Evolutionary conservation across 768 basidiomycete species (phyloP).

Genomic region (Gymnopilus junonius): DNA sequence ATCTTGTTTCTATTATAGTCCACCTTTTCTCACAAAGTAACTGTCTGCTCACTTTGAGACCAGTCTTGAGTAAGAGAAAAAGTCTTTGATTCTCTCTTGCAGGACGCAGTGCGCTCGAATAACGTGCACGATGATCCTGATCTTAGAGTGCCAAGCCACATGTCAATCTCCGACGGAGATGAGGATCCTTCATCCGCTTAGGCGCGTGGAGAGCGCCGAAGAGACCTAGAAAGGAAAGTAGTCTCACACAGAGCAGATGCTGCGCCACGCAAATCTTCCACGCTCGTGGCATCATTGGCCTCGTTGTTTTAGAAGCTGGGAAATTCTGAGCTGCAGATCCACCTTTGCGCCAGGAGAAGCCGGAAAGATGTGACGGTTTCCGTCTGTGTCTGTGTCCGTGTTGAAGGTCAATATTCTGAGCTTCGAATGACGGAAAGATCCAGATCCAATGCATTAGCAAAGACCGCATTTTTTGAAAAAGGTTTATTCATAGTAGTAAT

Average conservation of each 20-base stretch:
- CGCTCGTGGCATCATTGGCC: background rate
- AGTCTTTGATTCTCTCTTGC: background rate
- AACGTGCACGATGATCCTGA: background rate
- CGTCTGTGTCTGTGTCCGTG: too few species aligned
- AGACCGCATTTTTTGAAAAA: too few species aligned
- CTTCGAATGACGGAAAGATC: too few species aligned
- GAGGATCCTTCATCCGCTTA: background rate
- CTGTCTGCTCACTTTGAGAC: background rate
- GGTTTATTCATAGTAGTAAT: too few species aligned
- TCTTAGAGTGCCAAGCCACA: background rate
- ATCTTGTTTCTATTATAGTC: background rate
- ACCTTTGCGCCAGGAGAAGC: background rate
- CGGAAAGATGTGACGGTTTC: too few species aligned
- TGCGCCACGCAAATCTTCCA: slow-evolving; percentile 3
- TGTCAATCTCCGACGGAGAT: background rate
- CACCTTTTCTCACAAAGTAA: too few species aligned
- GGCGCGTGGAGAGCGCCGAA: background rate
- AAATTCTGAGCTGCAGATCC: background rate
- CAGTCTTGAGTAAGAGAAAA: background rate
- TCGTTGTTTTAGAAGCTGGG: background rate
- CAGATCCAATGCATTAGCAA: too few species aligned
- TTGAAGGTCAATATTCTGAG: too few species aligned
- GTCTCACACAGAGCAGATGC: background rate
- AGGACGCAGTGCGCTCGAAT: background rate
- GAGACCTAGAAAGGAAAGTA: background rate